Evolutionary conservation across 371 early-diverging fungal species (phyloP).

Genomic region (Cokeromyces recurvatus): DNA sequence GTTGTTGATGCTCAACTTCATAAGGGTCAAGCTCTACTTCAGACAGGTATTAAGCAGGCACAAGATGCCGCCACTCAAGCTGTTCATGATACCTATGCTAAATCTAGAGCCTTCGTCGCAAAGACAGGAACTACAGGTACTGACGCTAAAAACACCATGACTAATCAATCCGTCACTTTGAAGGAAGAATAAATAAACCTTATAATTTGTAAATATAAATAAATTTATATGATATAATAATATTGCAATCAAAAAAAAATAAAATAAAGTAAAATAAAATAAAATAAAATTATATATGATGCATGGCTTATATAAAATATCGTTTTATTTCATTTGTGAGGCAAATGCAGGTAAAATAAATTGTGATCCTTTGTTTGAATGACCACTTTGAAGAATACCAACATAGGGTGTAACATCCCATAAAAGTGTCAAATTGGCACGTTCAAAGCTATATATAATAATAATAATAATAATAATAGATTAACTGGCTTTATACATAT

Average conservation of each 20-base stretch:
- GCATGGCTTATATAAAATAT: neutral
- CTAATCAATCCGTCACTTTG: conserved; percentile 10
- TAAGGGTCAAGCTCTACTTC: conserved; percentile 30
- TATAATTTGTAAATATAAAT: neutral
- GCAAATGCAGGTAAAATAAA: conserved; percentile 19
- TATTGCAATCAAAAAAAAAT: too few relatives aligned
- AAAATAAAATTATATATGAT: neutral
- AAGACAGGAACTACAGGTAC: conserved; percentile 28
- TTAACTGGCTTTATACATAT: too few relatives aligned
- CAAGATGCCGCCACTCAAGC: conserved; percentile 16
- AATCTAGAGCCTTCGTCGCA: conserved; percentile 20
- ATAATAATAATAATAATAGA: neutral
- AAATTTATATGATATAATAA: neutral
- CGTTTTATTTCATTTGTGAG: too few relatives aligned
- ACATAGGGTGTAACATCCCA: conserved; percentile 89
- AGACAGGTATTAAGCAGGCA: conserved; percentile 11
- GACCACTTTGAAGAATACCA: conserved; percentile 65
- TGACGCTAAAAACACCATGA: conserved; percentile 29
- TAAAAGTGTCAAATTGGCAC: conserved; percentile 76
- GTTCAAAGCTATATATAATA: conserved; percentile 25
- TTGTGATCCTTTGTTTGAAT: conserved; percentile 12
- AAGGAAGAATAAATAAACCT: conserved; percentile 16
- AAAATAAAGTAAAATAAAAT: conserved; percentile 3
- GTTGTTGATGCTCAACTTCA: conserved; percentile 36
- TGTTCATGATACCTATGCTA: conserved; percentile 17